Evolutionary conservation across 345 rosid species (phyloP), one percentile per base, ranked within the genome.

Genomic region (Euclidium syriacum): DNA sequence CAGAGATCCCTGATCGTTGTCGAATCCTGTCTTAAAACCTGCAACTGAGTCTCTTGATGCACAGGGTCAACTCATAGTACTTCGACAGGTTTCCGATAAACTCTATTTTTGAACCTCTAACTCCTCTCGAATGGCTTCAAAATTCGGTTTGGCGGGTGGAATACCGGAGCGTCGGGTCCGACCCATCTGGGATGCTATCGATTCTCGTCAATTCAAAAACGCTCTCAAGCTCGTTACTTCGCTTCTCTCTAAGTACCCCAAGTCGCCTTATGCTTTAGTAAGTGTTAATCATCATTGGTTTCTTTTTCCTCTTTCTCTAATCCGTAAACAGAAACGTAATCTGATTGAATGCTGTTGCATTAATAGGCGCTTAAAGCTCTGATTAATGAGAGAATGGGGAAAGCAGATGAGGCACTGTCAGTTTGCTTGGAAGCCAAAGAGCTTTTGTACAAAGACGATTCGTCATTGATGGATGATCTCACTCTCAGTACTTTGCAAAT

Each of bases 151-250:
- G 29, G 95, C 97, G 24, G 97, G 96, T 20, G 99, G 99, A 46
- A 84, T 94, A 29, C 99, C 99, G 81, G 99, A 94, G 87, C 95
- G 99, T 15, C 88, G 96, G 34, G 90, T 94, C 35, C 90, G 97
- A 24, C 95, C 96, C 22, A 80, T 94, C 38, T 87, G 97, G 97
- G 99, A 94, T 67, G 96, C 99, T 22, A 80, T 94, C 54, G 97
- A 94, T 74, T 87, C 99, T 27, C 96, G 99, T 7, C 99, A 94
- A 76, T 94, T 80, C 74, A 94, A 90, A 74, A 90, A 76, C 44
- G 99, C 97, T 64, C 97, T 94, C 68, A 94, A 87, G 77, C 86
- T 56, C 32, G 78, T 87, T 42, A 27, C 89, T 62, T 5, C 96
- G 6, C 84, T 90, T 30, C 97, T 94, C 48, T 66, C 95, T 7